A percentile compares a stretch with the other conserved stretches of the same genome.
phyloP scores from a whole-genome alignment of 2,329 filamentous ascomycete species.

The Cercospora zeina region DNA sequence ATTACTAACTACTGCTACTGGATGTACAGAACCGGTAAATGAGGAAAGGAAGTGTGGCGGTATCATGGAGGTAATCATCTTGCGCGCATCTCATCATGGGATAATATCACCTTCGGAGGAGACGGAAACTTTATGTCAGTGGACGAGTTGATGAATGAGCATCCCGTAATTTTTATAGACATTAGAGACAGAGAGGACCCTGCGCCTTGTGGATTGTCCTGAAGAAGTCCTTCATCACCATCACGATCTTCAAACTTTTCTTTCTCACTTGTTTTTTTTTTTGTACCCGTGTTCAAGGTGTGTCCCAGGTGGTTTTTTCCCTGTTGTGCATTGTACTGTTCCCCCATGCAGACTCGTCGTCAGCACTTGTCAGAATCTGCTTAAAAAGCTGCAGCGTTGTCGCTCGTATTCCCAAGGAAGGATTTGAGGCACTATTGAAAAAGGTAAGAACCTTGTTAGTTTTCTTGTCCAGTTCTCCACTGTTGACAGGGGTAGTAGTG shows the following conservation, averaged over 20 bases:
- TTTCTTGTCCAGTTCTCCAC: background rate
- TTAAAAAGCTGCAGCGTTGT: background rate
- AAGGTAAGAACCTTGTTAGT: background rate
- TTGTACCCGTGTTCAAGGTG: no score
- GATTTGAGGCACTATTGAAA: background rate
- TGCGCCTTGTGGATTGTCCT: background rate
- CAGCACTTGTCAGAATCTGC: background rate
- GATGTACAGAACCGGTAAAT: background rate
- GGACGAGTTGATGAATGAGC: background rate
- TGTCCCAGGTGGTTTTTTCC: no score
- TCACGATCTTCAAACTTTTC: background rate
- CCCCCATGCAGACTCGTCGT: background rate
- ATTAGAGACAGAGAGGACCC: background rate
- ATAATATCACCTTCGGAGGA: slow-evolving; percentile 1
- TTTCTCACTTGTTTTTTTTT: background rate
- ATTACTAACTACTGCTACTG: background rate
- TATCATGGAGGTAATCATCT: background rate
- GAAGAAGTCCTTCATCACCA: no score
- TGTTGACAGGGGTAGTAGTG: background rate
- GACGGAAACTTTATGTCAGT: background rate
- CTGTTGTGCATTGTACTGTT: background rate
- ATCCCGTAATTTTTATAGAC: slow-evolving; percentile 3
- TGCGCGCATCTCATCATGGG: background rate
- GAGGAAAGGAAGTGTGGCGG: no score
- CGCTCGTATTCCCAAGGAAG: background rate